Conservation (phyloP, 176 grass and related monocot species). For the Panicum miliaceum region DNA sequence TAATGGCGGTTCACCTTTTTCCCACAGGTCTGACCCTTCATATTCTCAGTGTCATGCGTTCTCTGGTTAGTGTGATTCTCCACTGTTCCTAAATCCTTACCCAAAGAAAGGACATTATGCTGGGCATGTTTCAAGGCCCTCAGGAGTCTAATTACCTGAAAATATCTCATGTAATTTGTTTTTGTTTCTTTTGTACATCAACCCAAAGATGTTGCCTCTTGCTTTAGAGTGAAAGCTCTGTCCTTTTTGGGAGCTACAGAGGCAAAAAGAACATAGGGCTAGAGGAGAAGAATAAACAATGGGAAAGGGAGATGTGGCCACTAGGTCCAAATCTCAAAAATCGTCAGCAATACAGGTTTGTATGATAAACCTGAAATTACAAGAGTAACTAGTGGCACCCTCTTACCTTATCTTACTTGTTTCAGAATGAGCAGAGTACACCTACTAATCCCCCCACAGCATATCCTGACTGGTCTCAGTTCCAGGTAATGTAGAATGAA, state of each 20-base stretch:
- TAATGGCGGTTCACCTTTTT: constrained; percentile 9
- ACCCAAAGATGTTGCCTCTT: constrained; percentile 9
- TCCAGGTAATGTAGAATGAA: constrained; percentile 55
- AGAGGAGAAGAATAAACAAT: constrained; percentile 42
- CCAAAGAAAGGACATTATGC: constrained; percentile 16
- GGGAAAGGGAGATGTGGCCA: constrained; percentile 63
- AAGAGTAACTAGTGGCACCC: constrained; percentile 11
- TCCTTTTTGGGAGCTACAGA: constrained; percentile 20
- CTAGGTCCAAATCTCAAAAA: constrained; percentile 68
- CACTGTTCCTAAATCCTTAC: constrained; percentile 13
- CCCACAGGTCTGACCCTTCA: background rate
- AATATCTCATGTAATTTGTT: constrained; percentile 20
- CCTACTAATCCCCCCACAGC: constrained; percentile 58
- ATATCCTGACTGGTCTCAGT: constrained; percentile 71
- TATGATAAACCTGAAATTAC: constrained; percentile 38
- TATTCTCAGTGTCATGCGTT: constrained; percentile 29
- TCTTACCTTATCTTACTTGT: constrained; percentile 48
- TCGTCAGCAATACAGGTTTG: constrained; percentile 50
- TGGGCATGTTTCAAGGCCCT: background rate
- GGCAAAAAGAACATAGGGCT: constrained; percentile 36
- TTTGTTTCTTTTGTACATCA: constrained; percentile 33
- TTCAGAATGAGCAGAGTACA: constrained; percentile 58
- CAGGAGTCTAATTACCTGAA: constrained; percentile 13
- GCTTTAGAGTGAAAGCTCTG: constrained; percentile 24
- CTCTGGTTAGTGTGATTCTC: background rate